Percentiles rank a stretch among this genome's conserved stretches.
Conservation (phyloP, 441 rosid genomes). For the Biscutella laevigata region DNA sequence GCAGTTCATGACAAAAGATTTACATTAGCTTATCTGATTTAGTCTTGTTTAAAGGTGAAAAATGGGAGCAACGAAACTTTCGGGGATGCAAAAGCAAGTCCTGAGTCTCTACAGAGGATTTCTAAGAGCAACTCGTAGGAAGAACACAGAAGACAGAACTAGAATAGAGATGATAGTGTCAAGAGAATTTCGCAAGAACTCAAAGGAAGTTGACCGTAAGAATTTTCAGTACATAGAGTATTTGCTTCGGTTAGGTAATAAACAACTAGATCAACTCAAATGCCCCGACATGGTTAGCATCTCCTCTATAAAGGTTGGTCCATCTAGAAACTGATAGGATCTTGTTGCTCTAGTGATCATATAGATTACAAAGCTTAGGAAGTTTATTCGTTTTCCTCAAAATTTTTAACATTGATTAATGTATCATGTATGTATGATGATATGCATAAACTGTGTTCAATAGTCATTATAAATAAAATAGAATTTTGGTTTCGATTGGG, state of each 20-base stretch:
- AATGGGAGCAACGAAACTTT: constrained; percentile 44
- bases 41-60: background rate
- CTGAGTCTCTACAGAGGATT: constrained; percentile 53
- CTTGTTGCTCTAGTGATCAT: background rate
- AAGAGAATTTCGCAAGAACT: constrained; percentile 54
- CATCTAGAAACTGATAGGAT: constrained; percentile 8
- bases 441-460: background rate
- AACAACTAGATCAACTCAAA: constrained; percentile 78
- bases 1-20: background rate
- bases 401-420: background rate
- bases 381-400: background rate
- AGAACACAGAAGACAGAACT: constrained; percentile 33
- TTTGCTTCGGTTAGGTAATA: constrained; percentile 66
- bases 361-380: background rate
- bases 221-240: constrained; percentile 75
- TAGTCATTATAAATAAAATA: background rate
- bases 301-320: constrained; percentile 38
- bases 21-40: background rate
- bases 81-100: constrained; percentile 64
- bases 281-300: constrained; percentile 47
- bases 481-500: background rate
- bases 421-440: background rate
- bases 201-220: constrained; percentile 64
- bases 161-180: constrained; percentile 56
- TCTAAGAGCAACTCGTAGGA: constrained; percentile 47